phyloP scores from a whole-genome alignment of 192 early-diverging fungal species.

The Backusella liffmaniae region DNA sequence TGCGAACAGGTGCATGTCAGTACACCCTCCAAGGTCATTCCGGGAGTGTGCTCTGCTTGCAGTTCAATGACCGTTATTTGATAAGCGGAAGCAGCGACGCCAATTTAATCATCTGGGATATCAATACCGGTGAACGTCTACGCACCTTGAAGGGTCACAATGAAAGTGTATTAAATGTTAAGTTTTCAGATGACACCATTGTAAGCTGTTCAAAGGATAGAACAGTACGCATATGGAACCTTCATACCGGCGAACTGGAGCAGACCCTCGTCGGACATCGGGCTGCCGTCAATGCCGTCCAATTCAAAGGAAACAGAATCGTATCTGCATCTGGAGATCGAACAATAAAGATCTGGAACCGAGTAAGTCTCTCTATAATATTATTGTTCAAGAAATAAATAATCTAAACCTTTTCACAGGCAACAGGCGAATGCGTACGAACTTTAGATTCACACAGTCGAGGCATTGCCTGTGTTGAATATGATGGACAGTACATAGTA shows the following conservation, averaged over 20 bases:
- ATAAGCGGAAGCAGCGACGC: conserved; percentile 73
- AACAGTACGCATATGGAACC: conserved; percentile 80
- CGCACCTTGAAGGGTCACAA: conserved; percentile 53
- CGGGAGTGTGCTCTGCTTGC: conserved; percentile 86
- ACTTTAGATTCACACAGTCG: conserved; percentile 78
- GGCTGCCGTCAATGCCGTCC: conserved; percentile 83
- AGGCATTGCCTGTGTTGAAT: conserved; percentile 86
- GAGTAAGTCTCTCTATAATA: conserved; percentile 9
- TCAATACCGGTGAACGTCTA: conserved; percentile 52
- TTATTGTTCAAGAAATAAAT: conserved; percentile 7
- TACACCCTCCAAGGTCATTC: conserved; percentile 71
- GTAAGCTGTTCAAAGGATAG: conserved; percentile 86
- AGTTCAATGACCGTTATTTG: conserved; percentile 69
- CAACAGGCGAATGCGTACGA: conserved; percentile 65
- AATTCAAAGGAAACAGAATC: conserved; percentile 57
- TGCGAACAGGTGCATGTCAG: conserved; percentile 51
- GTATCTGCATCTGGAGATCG: conserved; percentile 81
- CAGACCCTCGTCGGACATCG: conserved; percentile 63
- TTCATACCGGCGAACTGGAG: conserved; percentile 54
- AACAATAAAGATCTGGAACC: conserved; percentile 79
- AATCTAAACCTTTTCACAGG: background rate
- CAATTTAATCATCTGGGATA: conserved; percentile 74
- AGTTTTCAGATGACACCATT: conserved; percentile 76
- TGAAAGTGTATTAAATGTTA: conserved; percentile 73
- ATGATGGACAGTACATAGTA: conserved; percentile 74